These are phyloP conservation scores for Vigna radiata DNA, from an alignment of 306 rosid genomes.

Conservation along the genomic window DNA sequence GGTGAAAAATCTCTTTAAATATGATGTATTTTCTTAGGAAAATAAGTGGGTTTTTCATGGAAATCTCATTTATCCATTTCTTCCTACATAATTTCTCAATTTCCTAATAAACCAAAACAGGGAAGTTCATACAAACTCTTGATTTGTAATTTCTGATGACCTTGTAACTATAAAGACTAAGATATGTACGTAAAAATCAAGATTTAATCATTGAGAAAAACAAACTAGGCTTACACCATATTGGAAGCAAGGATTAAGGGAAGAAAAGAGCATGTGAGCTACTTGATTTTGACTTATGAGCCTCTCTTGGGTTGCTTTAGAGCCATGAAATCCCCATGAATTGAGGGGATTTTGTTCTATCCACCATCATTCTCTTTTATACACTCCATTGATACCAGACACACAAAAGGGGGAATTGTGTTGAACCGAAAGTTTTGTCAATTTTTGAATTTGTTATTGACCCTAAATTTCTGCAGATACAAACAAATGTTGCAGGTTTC, in stretches of 20 bases:
- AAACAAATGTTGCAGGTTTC: constrained; percentile 1
- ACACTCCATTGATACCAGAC: constrained; percentile 1
- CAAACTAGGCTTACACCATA: background rate
- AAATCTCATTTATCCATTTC: background rate
- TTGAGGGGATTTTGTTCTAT: background rate
- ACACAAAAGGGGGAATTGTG: background rate
- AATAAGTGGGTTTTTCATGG: constrained; percentile 18
- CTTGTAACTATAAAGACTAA: background rate
- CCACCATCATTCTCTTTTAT: constrained; percentile 6
- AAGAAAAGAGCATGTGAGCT: constrained; percentile 1
- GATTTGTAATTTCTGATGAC: constrained; percentile 42
- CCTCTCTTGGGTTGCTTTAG: background rate
- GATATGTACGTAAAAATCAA: background rate
- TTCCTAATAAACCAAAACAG: constrained; percentile 53
- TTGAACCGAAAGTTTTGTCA: constrained; percentile 18
- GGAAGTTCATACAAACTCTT: constrained; percentile 44
- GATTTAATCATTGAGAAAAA: background rate
- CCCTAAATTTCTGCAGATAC: background rate
- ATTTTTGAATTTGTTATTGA: background rate
- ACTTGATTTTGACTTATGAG: constrained; percentile 6
- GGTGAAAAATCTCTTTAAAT: constrained; percentile 29
- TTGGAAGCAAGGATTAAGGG: background rate
- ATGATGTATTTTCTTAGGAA: constrained; percentile 36
- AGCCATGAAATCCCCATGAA: background rate
- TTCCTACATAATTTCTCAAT: background rate